Evolutionary conservation across 1,284 basidiomycete genomes (phyloP).

Genomic region (Leccinum griseonigrum): DNA sequence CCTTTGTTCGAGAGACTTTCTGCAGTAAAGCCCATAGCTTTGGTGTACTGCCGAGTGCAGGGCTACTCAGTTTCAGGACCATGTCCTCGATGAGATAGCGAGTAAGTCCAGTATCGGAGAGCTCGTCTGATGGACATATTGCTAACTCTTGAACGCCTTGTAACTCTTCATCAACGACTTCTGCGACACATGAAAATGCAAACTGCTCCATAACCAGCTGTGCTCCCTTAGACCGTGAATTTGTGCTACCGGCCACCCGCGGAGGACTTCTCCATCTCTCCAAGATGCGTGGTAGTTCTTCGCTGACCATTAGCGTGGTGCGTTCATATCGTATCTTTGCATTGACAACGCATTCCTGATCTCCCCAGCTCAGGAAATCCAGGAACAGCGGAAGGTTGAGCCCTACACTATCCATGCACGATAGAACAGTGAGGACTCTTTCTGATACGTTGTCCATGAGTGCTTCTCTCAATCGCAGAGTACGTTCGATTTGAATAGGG

Average conservation of each 20-base stretch:
- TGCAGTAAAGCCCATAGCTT: background rate
- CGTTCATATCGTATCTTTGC: constrained; percentile 2
- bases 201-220: background rate
- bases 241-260: background rate
- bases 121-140: background rate
- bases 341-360: constrained; percentile 6
- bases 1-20: background rate
- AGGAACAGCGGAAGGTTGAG: constrained; percentile 4
- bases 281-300: background rate
- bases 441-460: background rate
- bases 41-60: background rate
- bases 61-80: background rate
- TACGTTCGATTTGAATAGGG: background rate
- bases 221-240: background rate
- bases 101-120: background rate
- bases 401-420: too few relatives aligned
- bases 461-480: background rate
- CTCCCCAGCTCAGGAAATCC: constrained; percentile 6
- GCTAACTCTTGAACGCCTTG: background rate
- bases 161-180: background rate
- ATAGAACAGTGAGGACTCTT: background rate
- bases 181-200: background rate
- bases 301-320: background rate
- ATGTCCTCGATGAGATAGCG: constrained; percentile 1
- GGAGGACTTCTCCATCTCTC: background rate